Evolutionary conservation across 1,284 basidiomycete genomes (phyloP), one percentile per base, ranked within the genome.

Genomic region (Leccinum pachyderme): DNA sequence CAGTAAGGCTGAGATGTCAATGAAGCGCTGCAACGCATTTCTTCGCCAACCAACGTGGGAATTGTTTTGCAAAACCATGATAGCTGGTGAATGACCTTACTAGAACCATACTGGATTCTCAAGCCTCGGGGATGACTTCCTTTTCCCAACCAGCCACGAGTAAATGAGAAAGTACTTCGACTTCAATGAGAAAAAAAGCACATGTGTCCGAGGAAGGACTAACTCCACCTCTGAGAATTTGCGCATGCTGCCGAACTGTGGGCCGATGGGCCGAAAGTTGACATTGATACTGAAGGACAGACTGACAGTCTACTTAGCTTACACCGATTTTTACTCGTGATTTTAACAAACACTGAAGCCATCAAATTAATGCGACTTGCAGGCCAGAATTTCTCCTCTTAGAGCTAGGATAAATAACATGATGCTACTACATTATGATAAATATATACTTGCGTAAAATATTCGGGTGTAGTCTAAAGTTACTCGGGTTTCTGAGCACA

Each of bases 401-500:
- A 18, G 18, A 18, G 18, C 18, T 15, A 29, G 18, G 13, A 7
- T 24, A 33, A 7, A 33, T 48, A 18, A 28, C 32, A 48, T 22
- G 28, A 25, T 43, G 22, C 44, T 18, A 8, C n/a, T 18, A 18
- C 28, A 47, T 31, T 47, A 18, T 15, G n/a, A 29, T 39, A 39
- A 37, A 37, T 37, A 37, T 13, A 7, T 24, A 18, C 18, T 18
- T 18, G 18, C 18, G 18, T 18, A 18, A 1, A 29, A 29, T 29
- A 29, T 32, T 32, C 32, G 7, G 13, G 18, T 29, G 13, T 18
- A 18, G 29, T 47, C 45, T 12, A 47, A 47, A 22, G n/a, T 28
- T 11, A 47, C 13, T n/a, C 12, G 8, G 48, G 48, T 31, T 53
- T 51, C 39, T 49, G 45, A 15, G 52, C 52, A 33, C 44, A 53